phyloP scores from a whole-genome alignment of 2,329 filamentous ascomycete genomes.

The Davidsoniella virescens region DNA sequence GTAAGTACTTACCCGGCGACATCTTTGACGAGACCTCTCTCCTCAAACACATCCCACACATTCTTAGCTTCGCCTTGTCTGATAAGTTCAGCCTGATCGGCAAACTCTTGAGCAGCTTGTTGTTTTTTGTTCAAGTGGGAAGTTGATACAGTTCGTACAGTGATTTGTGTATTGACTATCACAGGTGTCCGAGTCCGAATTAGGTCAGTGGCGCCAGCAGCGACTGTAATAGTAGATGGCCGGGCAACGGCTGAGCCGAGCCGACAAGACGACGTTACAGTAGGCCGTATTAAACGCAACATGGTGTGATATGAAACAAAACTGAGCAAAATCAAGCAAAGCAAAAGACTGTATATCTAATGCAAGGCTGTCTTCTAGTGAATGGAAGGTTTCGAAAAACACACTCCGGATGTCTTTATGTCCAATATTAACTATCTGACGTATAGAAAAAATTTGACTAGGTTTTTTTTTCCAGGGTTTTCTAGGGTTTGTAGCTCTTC shows the following conservation, averaged over 20 bases:
- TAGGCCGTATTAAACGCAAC: constrained; percentile 9
- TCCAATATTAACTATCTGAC: no score
- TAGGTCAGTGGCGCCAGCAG: neutral
- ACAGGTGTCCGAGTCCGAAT: neutral
- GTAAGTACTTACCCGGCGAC: constrained; percentile 48
- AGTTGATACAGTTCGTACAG: constrained; percentile 23
- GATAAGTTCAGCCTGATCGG: constrained; percentile 30
- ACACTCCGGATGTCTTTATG: no score
- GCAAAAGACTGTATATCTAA: neutral
- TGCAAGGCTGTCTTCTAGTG: no score
- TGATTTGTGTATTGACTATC: constrained; percentile 2
- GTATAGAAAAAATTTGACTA: no score
- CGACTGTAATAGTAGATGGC: neutral
- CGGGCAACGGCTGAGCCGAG: constrained; percentile 1
- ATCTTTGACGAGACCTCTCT: constrained; percentile 59
- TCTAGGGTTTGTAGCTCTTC: neutral
- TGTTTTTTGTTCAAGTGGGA: constrained; percentile 29
- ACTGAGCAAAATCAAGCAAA: neutral
- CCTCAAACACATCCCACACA: constrained; percentile 49
- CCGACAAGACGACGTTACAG: neutral
- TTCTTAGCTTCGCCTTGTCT: constrained; percentile 31
- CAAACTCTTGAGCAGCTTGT: constrained; percentile 31
- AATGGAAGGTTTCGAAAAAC: no score
- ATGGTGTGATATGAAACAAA: neutral
- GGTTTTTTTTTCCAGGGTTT: no score